phyloP scores from a whole-genome alignment of 768 basidiomycete genomes.

The Hortiboletus campestris region DNA sequence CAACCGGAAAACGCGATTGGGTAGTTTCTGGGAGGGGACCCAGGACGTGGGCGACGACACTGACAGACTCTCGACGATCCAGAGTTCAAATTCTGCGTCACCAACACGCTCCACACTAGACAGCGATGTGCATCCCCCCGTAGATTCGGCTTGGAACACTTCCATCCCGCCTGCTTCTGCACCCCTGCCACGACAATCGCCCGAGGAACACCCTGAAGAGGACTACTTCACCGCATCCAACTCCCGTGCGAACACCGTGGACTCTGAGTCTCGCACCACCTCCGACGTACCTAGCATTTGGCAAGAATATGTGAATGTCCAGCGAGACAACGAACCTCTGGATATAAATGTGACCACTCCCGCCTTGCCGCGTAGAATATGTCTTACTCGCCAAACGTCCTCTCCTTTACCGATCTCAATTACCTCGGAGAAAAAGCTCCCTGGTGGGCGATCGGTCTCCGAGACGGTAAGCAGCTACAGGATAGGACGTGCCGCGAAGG shows the following conservation, averaged over 20 bases:
- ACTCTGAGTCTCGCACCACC: constrained; percentile 9
- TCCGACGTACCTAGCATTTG: constrained; percentile 22
- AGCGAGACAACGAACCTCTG: constrained; percentile 28
- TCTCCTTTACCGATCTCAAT: constrained; percentile 55
- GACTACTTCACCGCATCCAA: constrained; percentile 32
- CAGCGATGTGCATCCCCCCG: not conserved
- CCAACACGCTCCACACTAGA: constrained; percentile 15
- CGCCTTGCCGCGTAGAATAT: constrained; percentile 49
- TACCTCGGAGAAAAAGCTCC: constrained; percentile 30
- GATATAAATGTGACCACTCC: constrained; percentile 41
- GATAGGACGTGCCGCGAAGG: constrained; percentile 55
- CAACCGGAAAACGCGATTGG: constrained; percentile 54
- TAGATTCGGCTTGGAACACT: constrained; percentile 11
- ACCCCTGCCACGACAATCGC: constrained; percentile 22
- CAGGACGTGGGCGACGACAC: constrained; percentile 53
- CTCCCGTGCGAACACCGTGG: constrained; percentile 23
- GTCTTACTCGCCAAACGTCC: constrained; percentile 60
- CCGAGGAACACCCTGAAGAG: constrained; percentile 25
- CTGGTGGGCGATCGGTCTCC: constrained; percentile 34
- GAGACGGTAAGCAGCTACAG: constrained; percentile 34
- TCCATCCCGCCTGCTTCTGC: constrained; percentile 12
- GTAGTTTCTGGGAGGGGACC: constrained; percentile 78
- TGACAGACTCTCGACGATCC: constrained; percentile 23
- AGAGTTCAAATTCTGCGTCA: constrained; percentile 24
- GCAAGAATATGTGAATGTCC: constrained; percentile 27